Conservation (phyloP, 2,329 filamentous ascomycete genomes). For the Hypoxylon sp. region DNA sequence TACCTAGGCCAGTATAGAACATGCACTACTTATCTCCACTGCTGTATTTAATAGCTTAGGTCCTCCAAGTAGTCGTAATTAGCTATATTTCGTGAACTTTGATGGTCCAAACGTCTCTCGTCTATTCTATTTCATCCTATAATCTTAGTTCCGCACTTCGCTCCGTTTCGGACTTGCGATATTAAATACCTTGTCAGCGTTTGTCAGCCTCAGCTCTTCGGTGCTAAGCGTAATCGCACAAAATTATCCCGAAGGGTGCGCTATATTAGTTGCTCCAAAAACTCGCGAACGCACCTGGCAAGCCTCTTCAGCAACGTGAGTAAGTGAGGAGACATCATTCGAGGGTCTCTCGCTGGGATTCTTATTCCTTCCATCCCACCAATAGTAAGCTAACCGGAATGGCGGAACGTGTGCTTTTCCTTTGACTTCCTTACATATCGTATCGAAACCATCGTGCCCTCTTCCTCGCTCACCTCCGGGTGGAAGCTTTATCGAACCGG, state of each 20-base stretch:
- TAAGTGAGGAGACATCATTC: conserved; percentile 34
- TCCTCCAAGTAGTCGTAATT: neutral
- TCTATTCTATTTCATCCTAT: neutral
- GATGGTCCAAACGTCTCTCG: neutral
- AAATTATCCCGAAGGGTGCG: conserved; percentile 29
- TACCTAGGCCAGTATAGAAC: conserved; percentile 4
- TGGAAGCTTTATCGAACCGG: conserved; percentile 12
- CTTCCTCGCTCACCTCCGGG: conserved; percentile 13
- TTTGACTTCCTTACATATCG: conserved; percentile 2
- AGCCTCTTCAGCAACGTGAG: conserved; percentile 38
- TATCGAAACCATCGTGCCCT: conserved; percentile 14
- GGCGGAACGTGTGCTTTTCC: conserved; percentile 26
- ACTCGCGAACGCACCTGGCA: conserved; percentile 12
- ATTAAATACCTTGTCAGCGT: conserved; percentile 31
- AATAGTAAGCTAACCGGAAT: conserved; percentile 23
- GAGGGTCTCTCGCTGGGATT: conserved; percentile 16
- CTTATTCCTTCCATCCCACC: conserved; percentile 18
- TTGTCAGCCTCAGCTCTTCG: conserved; percentile 25
- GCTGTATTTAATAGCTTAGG: neutral
- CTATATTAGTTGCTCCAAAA: conserved; percentile 23
- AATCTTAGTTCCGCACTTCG: conserved; percentile 4
- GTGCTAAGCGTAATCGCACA: conserved; percentile 17
- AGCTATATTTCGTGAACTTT: neutral
- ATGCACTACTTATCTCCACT: conserved; percentile 1
- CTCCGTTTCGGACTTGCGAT: conserved; percentile 31